phyloP scores from a whole-genome alignment of 1,284 basidiomycete species.

The Ganoderma lucidum region DNA sequence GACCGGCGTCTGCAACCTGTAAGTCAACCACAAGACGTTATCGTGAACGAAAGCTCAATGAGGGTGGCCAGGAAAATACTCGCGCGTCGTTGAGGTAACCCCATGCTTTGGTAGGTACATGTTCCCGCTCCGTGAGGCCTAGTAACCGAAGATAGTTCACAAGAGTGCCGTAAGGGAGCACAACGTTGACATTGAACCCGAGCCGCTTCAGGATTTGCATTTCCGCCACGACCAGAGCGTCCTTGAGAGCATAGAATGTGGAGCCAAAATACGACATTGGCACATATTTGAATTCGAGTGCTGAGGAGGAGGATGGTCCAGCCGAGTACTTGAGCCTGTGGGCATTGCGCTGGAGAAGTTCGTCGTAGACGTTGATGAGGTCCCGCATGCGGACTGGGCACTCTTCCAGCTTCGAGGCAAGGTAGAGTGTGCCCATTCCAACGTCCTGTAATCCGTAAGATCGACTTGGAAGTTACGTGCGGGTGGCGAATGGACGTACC shows the following conservation, averaged over 20 bases:
- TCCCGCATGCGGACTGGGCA: slow-evolving; percentile 91
- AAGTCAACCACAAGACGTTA: slow-evolving; percentile 20
- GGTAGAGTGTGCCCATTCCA: slow-evolving; percentile 91
- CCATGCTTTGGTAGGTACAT: slow-evolving; percentile 84
- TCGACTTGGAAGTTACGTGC: neutral
- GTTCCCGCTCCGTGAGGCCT: slow-evolving; percentile 75
- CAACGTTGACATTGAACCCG: slow-evolving; percentile 89
- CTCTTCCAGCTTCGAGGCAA: slow-evolving; percentile 97
- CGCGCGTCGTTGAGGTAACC: slow-evolving; percentile 93
- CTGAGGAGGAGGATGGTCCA: slow-evolving; percentile 34
- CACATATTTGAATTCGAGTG: slow-evolving; percentile 69
- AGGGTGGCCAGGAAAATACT: slow-evolving; percentile 42
- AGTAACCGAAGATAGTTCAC: slow-evolving; percentile 96
- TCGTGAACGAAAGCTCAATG: slow-evolving; percentile 28
- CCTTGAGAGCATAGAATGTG: slow-evolving; percentile 88
- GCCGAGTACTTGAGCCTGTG: slow-evolving; percentile 45
- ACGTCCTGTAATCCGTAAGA: slow-evolving; percentile 73
- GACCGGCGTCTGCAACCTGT: slow-evolving; percentile 88
- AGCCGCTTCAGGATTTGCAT: slow-evolving; percentile 98
- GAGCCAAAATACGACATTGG: slow-evolving; percentile 89
- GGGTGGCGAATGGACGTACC: slow-evolving; percentile 55
- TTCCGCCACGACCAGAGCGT: slow-evolving; percentile 91
- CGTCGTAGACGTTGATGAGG: slow-evolving; percentile 94
- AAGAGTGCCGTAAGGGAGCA: slow-evolving; percentile 92
- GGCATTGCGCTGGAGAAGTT: slow-evolving; percentile 73